Evolutionary conservation across 495 filamentous ascomycete genomes (phyloP).

Genomic region (Usnea hakonensis): DNA sequence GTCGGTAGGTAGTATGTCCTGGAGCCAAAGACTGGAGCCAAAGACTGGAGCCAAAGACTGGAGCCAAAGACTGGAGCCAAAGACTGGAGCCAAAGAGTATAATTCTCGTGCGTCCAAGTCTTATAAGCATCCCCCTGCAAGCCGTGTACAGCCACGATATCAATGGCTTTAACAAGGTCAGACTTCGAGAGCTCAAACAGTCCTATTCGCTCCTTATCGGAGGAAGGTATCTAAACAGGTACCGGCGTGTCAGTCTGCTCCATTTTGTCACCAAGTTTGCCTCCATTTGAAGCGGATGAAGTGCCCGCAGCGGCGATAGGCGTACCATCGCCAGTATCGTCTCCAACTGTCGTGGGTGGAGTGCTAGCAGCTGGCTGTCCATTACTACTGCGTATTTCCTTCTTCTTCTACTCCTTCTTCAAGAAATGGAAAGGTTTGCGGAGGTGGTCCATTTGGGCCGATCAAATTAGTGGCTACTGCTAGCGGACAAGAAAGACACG

Average conservation of each 20-base stretch:
- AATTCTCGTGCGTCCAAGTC: constrained; percentile 17
- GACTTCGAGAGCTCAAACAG: constrained; percentile 7
- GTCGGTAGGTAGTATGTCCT: constrained; percentile 27
- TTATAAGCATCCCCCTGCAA: constrained; percentile 15
- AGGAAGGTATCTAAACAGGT: too few relatives aligned
- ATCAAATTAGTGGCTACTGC: not conserved
- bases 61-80: too few relatives aligned
- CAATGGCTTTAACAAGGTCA: not conserved
- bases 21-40: constrained; percentile 33
- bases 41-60: too few relatives aligned
- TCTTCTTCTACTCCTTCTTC: not conserved
- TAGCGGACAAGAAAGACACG: not conserved
- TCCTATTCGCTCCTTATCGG: not conserved
- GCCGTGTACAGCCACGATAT: constrained; percentile 20
- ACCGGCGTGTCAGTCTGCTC: not conserved
- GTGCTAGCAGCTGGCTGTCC: not conserved
- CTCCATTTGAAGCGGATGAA: not conserved
- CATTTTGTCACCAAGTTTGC: not conserved
- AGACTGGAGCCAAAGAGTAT: constrained; percentile 28
- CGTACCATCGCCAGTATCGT: not conserved
- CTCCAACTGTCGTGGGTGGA: not conserved
- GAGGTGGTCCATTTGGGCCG: not conserved
- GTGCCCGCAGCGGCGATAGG: too few relatives aligned
- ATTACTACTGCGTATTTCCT: not conserved
- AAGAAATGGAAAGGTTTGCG: not conserved